A percentile compares a stretch with the other conserved stretches of the same genome.
Conservation (phyloP, 306 rosid genomes). For the Cercis canadensis region DNA sequence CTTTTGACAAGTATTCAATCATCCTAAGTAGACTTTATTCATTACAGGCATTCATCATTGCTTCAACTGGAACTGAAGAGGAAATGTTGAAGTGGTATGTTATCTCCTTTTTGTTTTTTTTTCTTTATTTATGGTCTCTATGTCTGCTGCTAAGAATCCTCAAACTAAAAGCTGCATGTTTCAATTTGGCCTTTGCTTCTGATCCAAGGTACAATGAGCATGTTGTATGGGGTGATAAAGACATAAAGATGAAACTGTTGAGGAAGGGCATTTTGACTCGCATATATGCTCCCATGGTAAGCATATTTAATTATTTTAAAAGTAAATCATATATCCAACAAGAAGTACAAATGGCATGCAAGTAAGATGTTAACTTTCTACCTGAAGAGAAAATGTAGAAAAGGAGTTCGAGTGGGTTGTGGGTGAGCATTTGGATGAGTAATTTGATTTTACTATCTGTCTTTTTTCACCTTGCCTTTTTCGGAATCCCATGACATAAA, state of each 20-base stretch:
- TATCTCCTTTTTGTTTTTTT: conserved; percentile 26
- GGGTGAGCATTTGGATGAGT: conserved; percentile 7
- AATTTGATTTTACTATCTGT: background rate
- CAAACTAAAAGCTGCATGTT: background rate
- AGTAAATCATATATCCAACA: background rate
- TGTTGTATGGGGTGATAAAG: conserved; percentile 96
- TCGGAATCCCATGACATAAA: background rate
- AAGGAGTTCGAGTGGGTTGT: background rate
- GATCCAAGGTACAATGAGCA: conserved; percentile 82
- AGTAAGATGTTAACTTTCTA: conserved; percentile 13
- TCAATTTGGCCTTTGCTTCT: conserved; percentile 32
- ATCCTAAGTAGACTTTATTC: conserved; percentile 35
- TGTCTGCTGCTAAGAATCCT: background rate
- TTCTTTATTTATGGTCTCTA: conserved; percentile 1
- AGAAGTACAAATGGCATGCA: conserved; percentile 4
- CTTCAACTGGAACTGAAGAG: conserved; percentile 88
- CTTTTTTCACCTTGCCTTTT: background rate
- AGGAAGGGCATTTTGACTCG: conserved; percentile 94
- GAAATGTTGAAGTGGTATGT: conserved; percentile 88
- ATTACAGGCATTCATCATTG: conserved; percentile 95
- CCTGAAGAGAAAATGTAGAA: conserved; percentile 14
- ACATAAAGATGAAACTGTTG: conserved; percentile 73
- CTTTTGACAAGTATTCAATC: conserved; percentile 20
- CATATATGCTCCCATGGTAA: conserved; percentile 87
- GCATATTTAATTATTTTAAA: conserved; percentile 27